Conservation (phyloP, 1,284 basidiomycete species). For the Ganoderma multipileum region DNA sequence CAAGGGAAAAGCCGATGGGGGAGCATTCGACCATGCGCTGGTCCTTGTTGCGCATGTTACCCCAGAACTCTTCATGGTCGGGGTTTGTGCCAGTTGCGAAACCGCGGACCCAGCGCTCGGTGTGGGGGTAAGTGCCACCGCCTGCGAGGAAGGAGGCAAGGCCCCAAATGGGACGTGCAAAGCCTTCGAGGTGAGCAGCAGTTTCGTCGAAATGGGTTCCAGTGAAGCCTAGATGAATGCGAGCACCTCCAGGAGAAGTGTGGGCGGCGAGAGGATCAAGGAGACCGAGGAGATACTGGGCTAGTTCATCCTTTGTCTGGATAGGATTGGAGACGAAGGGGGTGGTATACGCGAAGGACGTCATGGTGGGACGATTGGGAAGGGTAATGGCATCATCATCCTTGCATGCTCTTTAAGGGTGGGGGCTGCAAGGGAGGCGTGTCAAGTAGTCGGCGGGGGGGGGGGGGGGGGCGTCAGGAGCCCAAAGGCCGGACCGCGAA, state of each 20-base stretch:
- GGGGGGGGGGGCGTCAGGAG: too few relatives aligned
- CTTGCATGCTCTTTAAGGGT: neutral
- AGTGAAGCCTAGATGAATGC: conserved; percentile 74
- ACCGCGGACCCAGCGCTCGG: conserved; percentile 68
- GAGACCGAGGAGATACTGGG: conserved; percentile 59
- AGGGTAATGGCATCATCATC: neutral
- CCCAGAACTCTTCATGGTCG: conserved; percentile 75
- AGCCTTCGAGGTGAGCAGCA: conserved; percentile 79
- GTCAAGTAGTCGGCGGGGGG: neutral
- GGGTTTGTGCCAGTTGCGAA: conserved; percentile 74
- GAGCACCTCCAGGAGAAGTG: conserved; percentile 76
- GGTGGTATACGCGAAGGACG: conserved; percentile 40
- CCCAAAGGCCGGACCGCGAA: too few relatives aligned
- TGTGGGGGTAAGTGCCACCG: conserved; percentile 61
- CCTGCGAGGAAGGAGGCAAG: conserved; percentile 72
- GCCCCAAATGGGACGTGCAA: conserved; percentile 81
- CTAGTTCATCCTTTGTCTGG: conserved; percentile 63
- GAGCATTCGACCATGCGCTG: conserved; percentile 87
- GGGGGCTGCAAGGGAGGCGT: neutral
- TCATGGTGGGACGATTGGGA: conserved; percentile 28
- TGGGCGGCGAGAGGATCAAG: conserved; percentile 73
- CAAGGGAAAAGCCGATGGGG: conserved; percentile 75
- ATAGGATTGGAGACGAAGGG: conserved; percentile 66
- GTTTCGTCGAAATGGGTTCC: conserved; percentile 80
- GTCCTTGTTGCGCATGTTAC: conserved; percentile 75